Percentiles rank a stretch among this genome's conserved stretches.
These are phyloP conservation scores for Hortiboletus flavorubellus DNA, from an alignment of 768 basidiomycete genomes.

Conservation along the genomic window DNA sequence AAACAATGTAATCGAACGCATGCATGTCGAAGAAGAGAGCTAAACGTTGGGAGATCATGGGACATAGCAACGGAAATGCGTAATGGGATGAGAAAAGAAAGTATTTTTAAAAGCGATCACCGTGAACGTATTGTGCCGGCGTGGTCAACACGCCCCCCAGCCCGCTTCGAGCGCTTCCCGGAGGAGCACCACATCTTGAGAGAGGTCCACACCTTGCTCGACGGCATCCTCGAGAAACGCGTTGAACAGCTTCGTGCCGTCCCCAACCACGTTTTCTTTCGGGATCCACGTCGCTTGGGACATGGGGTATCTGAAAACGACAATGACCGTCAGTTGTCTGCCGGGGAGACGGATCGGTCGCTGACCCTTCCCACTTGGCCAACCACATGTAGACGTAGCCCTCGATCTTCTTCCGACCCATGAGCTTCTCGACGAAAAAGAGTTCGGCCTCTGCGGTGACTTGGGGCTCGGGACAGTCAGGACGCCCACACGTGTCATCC, in stretches of 20 bases:
- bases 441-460: constrained; percentile 4
- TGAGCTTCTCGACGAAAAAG: constrained; percentile 28
- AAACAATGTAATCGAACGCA: too few species aligned
- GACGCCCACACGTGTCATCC: constrained; percentile 20
- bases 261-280: constrained; percentile 25
- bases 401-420: constrained; percentile 23
- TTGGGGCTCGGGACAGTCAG: constrained; percentile 22
- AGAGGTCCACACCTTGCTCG: constrained; percentile 19
- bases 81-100: too few species aligned
- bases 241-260: constrained; percentile 12
- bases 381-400: constrained; percentile 22
- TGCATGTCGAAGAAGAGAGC: too few species aligned
- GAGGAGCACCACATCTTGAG: constrained; percentile 16
- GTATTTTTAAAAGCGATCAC: too few species aligned
- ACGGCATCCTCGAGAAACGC: constrained; percentile 17
- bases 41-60: too few species aligned
- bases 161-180: constrained; percentile 23
- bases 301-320: constrained; percentile 23
- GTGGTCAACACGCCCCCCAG: background rate
- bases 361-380: constrained; percentile 35
- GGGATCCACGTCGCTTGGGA: constrained; percentile 30
- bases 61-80: too few species aligned
- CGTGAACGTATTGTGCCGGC: too few species aligned
- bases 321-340: background rate
- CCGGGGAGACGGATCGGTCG: background rate